A percentile compares a stretch with the other conserved stretches of the same genome.
phyloP scores from a whole-genome alignment of 768 basidiomycete species.

The Agaricus subrufescens region DNA sequence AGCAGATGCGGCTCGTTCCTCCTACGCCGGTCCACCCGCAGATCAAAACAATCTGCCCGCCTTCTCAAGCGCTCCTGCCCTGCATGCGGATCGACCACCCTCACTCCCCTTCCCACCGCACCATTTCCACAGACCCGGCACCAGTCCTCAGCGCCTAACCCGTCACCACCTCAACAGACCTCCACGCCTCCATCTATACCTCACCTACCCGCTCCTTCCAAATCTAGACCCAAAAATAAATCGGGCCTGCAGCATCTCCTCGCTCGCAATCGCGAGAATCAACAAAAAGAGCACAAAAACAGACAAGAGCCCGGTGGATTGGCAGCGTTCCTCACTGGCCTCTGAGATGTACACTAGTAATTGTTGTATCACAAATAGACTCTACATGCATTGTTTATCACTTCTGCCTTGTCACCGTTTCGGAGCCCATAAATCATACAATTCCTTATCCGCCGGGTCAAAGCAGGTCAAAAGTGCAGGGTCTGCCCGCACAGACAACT shows the following conservation, averaged over 20 bases:
- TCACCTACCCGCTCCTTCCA: constrained; percentile 13
- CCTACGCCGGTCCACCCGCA: constrained; percentile 31
- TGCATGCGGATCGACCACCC: not conserved
- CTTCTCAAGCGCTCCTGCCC: constrained; percentile 14
- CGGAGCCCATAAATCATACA: constrained; percentile 77
- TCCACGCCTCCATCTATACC: constrained; percentile 5
- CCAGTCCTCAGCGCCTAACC: constrained; percentile 1
- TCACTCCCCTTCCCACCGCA: not conserved
- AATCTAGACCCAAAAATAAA: constrained; percentile 47
- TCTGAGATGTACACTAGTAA: constrained; percentile 16
- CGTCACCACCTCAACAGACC: not conserved
- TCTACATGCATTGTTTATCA: not conserved
- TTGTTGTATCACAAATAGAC: constrained; percentile 2
- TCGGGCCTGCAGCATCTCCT: constrained; percentile 60
- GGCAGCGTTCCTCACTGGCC: constrained; percentile 47
- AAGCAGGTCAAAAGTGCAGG: constrained; percentile 68
- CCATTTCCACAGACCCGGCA: constrained; percentile 2
- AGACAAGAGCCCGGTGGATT: constrained; percentile 32
- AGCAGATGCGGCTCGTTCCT: constrained; percentile 49
- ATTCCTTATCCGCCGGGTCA: constrained; percentile 68
- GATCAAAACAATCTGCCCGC: constrained; percentile 12
- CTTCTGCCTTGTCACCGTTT: constrained; percentile 22
- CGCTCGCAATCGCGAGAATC: constrained; percentile 50
- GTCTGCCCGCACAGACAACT: constrained; percentile 56
- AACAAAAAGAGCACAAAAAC: constrained; percentile 30